phyloP scores from a whole-genome alignment of 2,329 filamentous ascomycete species.

The Sporothrix protearum region DNA sequence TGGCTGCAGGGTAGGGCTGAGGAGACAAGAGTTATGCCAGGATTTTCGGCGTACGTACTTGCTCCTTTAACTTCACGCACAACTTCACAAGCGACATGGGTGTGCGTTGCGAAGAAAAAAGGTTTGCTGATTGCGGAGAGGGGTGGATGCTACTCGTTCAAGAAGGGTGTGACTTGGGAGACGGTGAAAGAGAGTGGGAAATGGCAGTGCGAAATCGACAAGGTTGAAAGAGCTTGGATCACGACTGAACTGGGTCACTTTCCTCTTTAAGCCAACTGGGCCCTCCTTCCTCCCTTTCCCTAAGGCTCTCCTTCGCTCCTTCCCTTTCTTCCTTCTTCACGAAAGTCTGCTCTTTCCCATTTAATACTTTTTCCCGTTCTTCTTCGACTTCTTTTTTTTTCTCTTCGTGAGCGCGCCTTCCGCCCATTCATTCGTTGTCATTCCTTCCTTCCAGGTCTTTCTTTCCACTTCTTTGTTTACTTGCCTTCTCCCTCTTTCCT shows the following conservation, averaged over 20 bases:
- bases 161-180: neutral
- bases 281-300: neutral
- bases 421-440: neutral
- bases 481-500: neutral
- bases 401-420: constrained; percentile 10
- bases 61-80: neutral
- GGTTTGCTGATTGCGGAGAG: constrained; percentile 7
- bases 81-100: neutral
- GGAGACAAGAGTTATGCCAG: neutral
- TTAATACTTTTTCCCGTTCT: neutral
- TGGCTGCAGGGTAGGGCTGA: constrained; percentile 17
- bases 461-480: constrained; percentile 15
- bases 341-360: neutral
- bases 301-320: constrained; percentile 4
- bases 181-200: neutral
- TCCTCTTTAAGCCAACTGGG: constrained; percentile 18
- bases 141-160: neutral
- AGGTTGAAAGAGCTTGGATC: constrained; percentile 16
- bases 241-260: constrained; percentile 14
- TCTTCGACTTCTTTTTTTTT: neutral
- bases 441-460: constrained; percentile 15
- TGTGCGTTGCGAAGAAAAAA: neutral
- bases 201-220: neutral
- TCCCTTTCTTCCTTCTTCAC: constrained; percentile 11
- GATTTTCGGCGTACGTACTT: neutral